Evolutionary conservation across 345 rosid genomes (phyloP), one percentile per base, ranked within the genome.

Genomic region (Alliaria petiolata): DNA sequence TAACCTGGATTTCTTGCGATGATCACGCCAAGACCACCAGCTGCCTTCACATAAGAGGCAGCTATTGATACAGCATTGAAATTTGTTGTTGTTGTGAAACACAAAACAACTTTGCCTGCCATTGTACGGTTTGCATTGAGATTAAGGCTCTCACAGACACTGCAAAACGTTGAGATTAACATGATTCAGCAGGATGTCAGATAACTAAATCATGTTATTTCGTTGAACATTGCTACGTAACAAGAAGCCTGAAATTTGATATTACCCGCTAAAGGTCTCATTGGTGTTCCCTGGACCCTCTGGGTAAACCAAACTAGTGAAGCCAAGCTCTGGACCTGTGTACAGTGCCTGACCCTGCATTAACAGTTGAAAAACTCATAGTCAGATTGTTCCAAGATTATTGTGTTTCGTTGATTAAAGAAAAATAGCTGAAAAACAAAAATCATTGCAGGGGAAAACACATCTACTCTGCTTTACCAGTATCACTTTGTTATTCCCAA

Each of bases 1-100:
- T 79, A 3, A 30, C 80, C 59, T 5, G 78, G 82, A 49, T 60
- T 61, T 60, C 61, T 81, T 56, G 81, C 80, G 19, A 76, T 52
- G 56, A 81, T 78, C 22, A 81, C 47, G 1, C 85, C 85, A 58
- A 78, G 68, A 71, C 82, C 85, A 45, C 79, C 80, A 0, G 65
- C 80, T 47, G 53, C 47, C 16, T 55, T 69, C 40, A 79, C 82
- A 55, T 39, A 35, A 28, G 56, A 12, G 6, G 68, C 76, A 65
- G 68, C 80, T 22, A 13, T 49, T 19, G 72, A 14, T 31, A 78
- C 75, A 26, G 74, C 78, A 26, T 31, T 8, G 34, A 45, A 25
- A 25, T 31, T 31, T 19, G 71, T 56, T 4, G 55, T 8, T 31
- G 71, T 39, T 2, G 80, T 72, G 60, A 81, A 81, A 58, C 82